Percentiles rank a stretch among this genome's conserved stretches.
phyloP scores from a whole-genome alignment of 257 asterid genomes.

The Capsicum pubescens region DNA sequence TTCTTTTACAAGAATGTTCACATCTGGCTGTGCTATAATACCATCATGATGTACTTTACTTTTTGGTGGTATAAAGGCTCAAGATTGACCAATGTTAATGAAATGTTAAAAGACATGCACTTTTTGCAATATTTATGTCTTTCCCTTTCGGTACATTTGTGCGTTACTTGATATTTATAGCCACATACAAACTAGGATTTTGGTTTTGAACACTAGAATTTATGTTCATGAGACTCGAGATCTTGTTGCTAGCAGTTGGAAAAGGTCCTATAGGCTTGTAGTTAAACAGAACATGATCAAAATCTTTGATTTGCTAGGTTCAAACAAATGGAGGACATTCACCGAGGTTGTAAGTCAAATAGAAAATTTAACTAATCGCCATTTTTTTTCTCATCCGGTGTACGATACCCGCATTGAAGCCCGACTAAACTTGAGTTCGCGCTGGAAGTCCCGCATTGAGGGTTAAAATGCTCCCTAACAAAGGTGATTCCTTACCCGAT shows the following conservation, averaged over 20 bases:
- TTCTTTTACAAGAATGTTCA: neutral
- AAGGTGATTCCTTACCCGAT: too few relatives aligned
- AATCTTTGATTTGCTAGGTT: neutral
- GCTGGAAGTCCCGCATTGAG: too few relatives aligned
- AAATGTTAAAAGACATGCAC: neutral
- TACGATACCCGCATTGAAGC: too few relatives aligned
- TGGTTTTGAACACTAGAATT: neutral
- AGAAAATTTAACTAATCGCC: neutral
- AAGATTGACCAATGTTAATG: neutral
- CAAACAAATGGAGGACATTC: neutral
- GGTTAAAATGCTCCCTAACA: too few relatives aligned
- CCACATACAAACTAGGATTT: neutral
- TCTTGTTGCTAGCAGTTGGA: neutral
- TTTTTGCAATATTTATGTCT: neutral
- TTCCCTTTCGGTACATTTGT: neutral
- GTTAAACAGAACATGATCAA: neutral
- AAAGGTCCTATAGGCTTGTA: neutral
- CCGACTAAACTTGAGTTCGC: too few relatives aligned
- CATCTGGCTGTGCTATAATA: neutral
- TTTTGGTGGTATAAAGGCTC: conserved; percentile 2
- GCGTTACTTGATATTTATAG: neutral
- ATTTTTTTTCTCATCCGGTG: too few relatives aligned
- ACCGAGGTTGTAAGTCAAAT: neutral
- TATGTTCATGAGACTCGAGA: neutral
- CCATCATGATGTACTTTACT: conserved; percentile 7